Base-by-base conservation (phyloP, 2,329 filamentous ascomycete species). In the Tolypocladium endophyticum region DNA sequence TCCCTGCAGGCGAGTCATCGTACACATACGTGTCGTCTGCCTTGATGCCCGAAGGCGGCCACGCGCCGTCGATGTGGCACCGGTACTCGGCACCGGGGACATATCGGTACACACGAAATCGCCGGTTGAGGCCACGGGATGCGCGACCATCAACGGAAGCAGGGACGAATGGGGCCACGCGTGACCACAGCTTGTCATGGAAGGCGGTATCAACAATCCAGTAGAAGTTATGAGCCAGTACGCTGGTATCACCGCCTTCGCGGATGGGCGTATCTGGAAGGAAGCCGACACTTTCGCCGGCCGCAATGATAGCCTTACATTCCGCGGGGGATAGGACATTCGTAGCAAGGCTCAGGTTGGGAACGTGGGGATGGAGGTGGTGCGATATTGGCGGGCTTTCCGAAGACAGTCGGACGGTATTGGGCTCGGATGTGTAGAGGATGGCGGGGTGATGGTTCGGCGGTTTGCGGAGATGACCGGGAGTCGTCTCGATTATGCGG, bases 171-270 rank as follows among this genome's bases (percentile, higher is more conserved):
- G 78, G 73, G 3, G 78, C 73, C 2, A 89, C 81, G 18, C 87
- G 79, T 0, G 74, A 71, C 87, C 87, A 89, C 1, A 89, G 76
- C 18, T 74, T 78, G 60, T 86, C 80, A 65, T 86, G 82, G 69
- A 89, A 88, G 0, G 77, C 75, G 28, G 77, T 75, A 64, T 89
- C 87, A 16, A 85, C 77, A 11, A 89, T 77, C 87, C 87, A 89
- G 74, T 89, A 89, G 65, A 89, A 88, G 70, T 89, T 89, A 73
- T 89, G 87, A 0, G 87, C 87, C 1, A 89, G 71, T 55, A 89
- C 80, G 66, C 84, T 87, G 30, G 79, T 77, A 58, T 87, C 84
- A 20, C 83, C 84, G 59, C 86, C 84, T n/a, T 84, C 82, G 2
- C 84, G 81, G 36, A 89, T 74, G 0, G 87, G 87, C 0, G 85